These are phyloP conservation scores for Penicillium sp. DNA, from an alignment of 2,329 filamentous ascomycete species.

Conservation along the genomic window DNA sequence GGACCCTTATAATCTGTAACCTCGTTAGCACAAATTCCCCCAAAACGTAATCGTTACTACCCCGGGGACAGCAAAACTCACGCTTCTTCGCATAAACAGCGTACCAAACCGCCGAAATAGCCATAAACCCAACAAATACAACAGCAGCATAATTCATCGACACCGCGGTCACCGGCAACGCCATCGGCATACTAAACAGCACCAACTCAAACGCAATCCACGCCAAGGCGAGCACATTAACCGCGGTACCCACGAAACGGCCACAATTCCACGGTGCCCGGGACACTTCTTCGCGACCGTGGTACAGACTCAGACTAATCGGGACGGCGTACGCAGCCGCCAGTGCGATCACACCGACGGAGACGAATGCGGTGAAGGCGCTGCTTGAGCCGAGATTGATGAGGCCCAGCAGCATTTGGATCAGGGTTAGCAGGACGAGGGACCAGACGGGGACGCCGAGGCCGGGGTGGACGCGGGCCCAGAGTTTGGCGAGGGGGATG, in stretches of 20 bases:
- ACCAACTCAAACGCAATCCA: constrained; percentile 58
- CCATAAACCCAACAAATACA: constrained; percentile 66
- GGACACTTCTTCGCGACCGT: constrained; percentile 50
- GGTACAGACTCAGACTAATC: constrained; percentile 53
- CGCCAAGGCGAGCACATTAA: constrained; percentile 50
- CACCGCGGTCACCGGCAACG: constrained; percentile 58
- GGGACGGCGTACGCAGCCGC: constrained; percentile 60
- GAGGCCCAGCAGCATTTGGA: constrained; percentile 52
- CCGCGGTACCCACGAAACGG: constrained; percentile 41
- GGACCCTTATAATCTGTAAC: constrained; percentile 38
- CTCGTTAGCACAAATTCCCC: constrained; percentile 1
- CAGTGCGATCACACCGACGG: constrained; percentile 59
- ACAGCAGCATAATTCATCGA: constrained; percentile 73
- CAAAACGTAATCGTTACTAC: not conserved
- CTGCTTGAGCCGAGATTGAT: constrained; percentile 52
- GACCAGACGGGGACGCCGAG: constrained; percentile 46
- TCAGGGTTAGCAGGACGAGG: constrained; percentile 46
- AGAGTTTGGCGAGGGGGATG: constrained; percentile 43
- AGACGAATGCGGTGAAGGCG: constrained; percentile 54
- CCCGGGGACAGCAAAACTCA: constrained; percentile 29
- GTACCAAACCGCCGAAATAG: constrained; percentile 66
- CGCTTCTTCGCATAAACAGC: constrained; percentile 53
- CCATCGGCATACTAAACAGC: constrained; percentile 60
- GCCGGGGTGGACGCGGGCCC: constrained; percentile 36
- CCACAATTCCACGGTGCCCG: constrained; percentile 54